Evolutionary conservation across 1,139 yeast species (phyloP).

Genomic region (Geotrichum citri-aurantii): DNA sequence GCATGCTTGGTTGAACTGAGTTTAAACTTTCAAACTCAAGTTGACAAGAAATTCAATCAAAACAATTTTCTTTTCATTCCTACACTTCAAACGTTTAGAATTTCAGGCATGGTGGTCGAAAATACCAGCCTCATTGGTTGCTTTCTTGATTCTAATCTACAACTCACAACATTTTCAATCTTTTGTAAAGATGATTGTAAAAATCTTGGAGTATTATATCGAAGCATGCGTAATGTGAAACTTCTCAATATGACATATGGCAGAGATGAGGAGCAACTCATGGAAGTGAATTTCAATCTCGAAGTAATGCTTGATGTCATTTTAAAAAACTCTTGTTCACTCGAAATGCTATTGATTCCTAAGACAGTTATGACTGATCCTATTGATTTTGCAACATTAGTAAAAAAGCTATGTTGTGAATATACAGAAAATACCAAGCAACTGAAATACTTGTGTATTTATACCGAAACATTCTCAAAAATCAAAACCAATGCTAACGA

Average conservation of each 20-base stretch:
- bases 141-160: background rate
- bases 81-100: background rate
- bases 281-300: background rate
- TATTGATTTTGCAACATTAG: background rate
- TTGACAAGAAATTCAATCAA: background rate
- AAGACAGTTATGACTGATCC: background rate
- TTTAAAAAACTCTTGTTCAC: background rate
- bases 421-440: background rate
- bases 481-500: background rate
- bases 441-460: background rate
- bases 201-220: background rate
- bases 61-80: background rate
- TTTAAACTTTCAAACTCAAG: background rate
- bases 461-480: background rate
- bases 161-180: background rate
- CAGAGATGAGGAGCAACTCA: background rate
- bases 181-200: background rate
- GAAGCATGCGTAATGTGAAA: background rate
- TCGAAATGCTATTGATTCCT: background rate
- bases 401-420: background rate
- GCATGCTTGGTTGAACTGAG: background rate
- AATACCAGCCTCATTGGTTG: background rate
- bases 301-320: background rate
- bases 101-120: background rate
- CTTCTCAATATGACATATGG: background rate